Percentiles rank a stretch among this genome's conserved stretches.
Evolutionary conservation across 768 basidiomycete genomes (phyloP).

Genomic region (Dictyophora rubrovolvata): DNA sequence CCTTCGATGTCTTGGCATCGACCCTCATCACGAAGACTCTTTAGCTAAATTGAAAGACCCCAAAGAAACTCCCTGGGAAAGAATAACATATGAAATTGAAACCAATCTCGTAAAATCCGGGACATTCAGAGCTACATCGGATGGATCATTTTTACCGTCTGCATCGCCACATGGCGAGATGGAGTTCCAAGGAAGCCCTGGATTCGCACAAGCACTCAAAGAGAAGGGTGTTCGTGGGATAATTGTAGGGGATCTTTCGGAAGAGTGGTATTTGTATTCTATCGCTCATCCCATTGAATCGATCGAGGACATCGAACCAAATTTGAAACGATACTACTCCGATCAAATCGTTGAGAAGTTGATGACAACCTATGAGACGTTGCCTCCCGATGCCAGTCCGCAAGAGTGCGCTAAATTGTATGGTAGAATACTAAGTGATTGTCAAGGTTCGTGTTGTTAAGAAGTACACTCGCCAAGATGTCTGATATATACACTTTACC

Average conservation of each 20-base stretch:
- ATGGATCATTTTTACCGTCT: conserved; percentile 46
- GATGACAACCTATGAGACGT: conserved; percentile 31
- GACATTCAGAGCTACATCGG: conserved; percentile 60
- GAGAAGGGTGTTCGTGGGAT: conserved; percentile 52
- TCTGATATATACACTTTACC: not conserved
- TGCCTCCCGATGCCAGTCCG: conserved; percentile 29
- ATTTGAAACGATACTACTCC: conserved; percentile 54
- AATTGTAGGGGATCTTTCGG: conserved; percentile 56
- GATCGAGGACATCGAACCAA: conserved; percentile 41
- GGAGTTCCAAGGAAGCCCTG: conserved; percentile 57
- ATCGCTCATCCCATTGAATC: conserved; percentile 51
- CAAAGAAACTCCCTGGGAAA: conserved; percentile 33
- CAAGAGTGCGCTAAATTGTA: conserved; percentile 38
- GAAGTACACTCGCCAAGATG: too few relatives aligned
- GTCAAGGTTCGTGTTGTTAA: conserved; percentile 24
- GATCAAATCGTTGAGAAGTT: conserved; percentile 35
- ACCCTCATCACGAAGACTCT: conserved; percentile 40
- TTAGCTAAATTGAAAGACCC: conserved; percentile 44
- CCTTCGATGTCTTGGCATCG: conserved; percentile 43
- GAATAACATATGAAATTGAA: conserved; percentile 50
- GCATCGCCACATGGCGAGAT: conserved; percentile 35
- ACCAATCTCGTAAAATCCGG: conserved; percentile 42
- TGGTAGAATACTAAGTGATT: conserved; percentile 51
- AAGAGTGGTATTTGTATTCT: conserved; percentile 73
- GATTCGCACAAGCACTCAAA: conserved; percentile 41